phyloP scores from a whole-genome alignment of 352 stramenopile species.

The Pythium oligandrum region DNA sequence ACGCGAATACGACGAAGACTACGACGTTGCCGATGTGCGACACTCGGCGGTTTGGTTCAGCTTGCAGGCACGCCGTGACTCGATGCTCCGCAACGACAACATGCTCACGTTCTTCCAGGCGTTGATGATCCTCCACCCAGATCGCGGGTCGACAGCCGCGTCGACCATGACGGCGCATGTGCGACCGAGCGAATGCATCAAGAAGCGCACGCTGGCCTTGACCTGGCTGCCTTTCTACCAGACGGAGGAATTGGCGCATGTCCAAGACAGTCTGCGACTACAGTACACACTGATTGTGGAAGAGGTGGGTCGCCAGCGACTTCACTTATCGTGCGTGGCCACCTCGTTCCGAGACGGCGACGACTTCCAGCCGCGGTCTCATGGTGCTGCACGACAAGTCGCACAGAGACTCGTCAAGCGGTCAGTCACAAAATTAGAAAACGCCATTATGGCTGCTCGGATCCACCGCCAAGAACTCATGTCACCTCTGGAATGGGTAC shows the following conservation, averaged over 20 bases:
- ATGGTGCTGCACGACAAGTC: conserved; percentile 27
- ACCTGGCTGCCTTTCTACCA: conserved; percentile 51
- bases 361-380: conserved; percentile 23
- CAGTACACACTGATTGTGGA: conserved; percentile 67
- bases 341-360: conserved; percentile 49
- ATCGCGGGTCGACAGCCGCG: conserved; percentile 17
- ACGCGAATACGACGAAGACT: conserved; percentile 22
- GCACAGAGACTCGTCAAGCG: conserved; percentile 38
- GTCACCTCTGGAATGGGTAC: conserved; percentile 50
- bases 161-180: conserved; percentile 15
- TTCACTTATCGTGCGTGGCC: conserved; percentile 53
- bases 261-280: conserved; percentile 8
- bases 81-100: conserved; percentile 44
- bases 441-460: conserved; percentile 35
- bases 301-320: conserved; percentile 36
- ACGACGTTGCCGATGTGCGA: conserved; percentile 29
- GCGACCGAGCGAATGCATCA: conserved; percentile 35
- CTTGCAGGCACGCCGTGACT: conserved; percentile 47
- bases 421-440: conserved; percentile 44
- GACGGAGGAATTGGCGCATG: conserved; percentile 13
- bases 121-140: conserved; percentile 48
- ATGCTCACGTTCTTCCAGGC: conserved; percentile 63
- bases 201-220: conserved; percentile 56
- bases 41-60: conserved; percentile 61
- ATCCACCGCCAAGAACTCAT: conserved; percentile 42